Evolutionary conservation across 495 filamentous ascomycete species (phyloP).

Genomic region (Neurospora pannonica): DNA sequence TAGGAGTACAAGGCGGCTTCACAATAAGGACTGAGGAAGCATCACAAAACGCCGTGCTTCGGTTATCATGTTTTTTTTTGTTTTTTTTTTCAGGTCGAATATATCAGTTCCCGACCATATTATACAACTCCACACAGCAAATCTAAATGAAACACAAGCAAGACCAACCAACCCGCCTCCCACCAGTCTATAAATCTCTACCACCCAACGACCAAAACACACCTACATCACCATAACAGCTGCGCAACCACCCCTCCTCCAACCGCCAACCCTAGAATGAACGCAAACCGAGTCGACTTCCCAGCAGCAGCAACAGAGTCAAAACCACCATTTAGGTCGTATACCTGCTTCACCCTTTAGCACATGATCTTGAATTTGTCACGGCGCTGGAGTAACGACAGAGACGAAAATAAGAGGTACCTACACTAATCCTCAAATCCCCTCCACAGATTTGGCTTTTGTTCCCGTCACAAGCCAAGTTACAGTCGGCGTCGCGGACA

Average conservation of each 20-base stretch:
- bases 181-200: not conserved
- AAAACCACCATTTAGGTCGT: not conserved
- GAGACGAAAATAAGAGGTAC: conserved; percentile 1
- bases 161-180: not conserved
- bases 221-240: not conserved
- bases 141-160: no score
- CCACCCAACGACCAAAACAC: not conserved
- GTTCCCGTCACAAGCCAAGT: conserved; percentile 36
- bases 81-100: no score
- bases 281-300: not conserved
- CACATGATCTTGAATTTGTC: not conserved
- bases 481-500: conserved; percentile 28
- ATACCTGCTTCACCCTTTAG: conserved; percentile 2
- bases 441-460: conserved; percentile 36
- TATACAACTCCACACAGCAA: no score
- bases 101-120: no score
- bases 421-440: conserved; percentile 27
- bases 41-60: no score
- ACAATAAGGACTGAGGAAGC: no score
- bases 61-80: no score
- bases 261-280: not conserved
- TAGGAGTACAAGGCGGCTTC: no score
- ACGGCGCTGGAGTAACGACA: no score
- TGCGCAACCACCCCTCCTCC: not conserved
- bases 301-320: not conserved